Base-by-base conservation (phyloP, 2,329 filamentous ascomycete species). In the Chaetoscypha palmicola region DNA sequence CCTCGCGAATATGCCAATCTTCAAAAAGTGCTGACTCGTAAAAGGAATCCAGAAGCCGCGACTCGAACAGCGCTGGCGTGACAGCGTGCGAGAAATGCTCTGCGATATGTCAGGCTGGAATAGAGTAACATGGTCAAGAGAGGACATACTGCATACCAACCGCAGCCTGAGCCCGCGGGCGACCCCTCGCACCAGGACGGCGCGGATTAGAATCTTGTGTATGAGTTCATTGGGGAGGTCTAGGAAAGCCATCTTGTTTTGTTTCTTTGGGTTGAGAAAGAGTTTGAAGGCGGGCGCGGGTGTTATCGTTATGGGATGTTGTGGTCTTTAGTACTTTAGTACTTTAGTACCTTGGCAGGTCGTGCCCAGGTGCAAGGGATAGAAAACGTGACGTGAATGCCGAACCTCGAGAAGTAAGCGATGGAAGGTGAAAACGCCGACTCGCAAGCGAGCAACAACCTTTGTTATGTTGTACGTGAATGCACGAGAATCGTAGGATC, bases 131-230 rank as follows among this genome's bases (percentile, higher is more conserved):
- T 9, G 17, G 31, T 20, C 34, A 5, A 31, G 22, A 33, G 20
- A 35, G 22, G 20, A 46, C 37, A 26, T 46, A 51, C 45, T 51
- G 31, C 46, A 49, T n/a, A 51, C 44, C 22, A 51, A 46, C 21
- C 44, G 34, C 22, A 49, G 31, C 34, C 49, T 49, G 7, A 51
- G 28, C 5, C 31, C 43, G 37, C 49, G 39, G 11, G 39, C 45
- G 3, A 51, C 21, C 2, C 36, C 21, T 16, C 49, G 46, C 12
- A 24, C 20, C 7, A 51, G 34, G 20, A 45, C 32, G 10, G 41
- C 34, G 30, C 45, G 14, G 21, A 42, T 3, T 11, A 51, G 21
- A 5, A 51, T 43, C 21, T 47, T 45, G n/a, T 41, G 31, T 19
- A 49, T 8, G 30, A 51, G 21, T 19, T 51, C 46, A 9, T 22